Conservation (phyloP, 305 asterid genomes). For the Rubia tinctorum region DNA sequence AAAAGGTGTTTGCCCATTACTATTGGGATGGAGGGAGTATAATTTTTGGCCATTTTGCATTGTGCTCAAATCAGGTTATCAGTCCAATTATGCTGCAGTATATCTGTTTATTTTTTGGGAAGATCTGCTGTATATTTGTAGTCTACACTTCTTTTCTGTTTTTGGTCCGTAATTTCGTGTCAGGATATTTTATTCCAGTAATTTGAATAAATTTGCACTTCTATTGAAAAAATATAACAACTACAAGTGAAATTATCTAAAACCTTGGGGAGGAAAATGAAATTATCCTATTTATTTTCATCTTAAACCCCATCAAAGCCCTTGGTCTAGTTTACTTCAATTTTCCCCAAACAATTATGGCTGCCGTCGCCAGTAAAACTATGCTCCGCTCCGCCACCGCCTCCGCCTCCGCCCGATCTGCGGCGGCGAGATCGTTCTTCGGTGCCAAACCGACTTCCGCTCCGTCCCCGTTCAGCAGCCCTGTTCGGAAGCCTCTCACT, state of each 20-base stretch:
- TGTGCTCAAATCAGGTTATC: too few relatives aligned
- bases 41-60: too few relatives aligned
- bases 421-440: constrained; percentile 40
- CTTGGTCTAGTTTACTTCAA: background rate
- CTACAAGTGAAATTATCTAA: background rate
- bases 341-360: constrained; percentile 33
- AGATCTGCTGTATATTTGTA: too few relatives aligned
- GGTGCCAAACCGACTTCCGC: constrained; percentile 42
- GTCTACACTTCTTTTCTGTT: too few relatives aligned
- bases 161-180: too few relatives aligned
- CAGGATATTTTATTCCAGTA: too few relatives aligned
- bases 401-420: constrained; percentile 42
- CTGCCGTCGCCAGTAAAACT: constrained; percentile 70
- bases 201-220: too few relatives aligned
- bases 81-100: too few relatives aligned
- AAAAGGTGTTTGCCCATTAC: too few relatives aligned
- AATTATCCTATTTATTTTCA: background rate
- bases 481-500: constrained; percentile 62
- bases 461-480: constrained; percentile 55
- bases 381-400: constrained; percentile 56
- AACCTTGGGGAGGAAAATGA: background rate
- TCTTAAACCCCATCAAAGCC: constrained; percentile 4
- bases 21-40: too few relatives aligned
- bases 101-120: too few relatives aligned
- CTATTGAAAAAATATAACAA: too few relatives aligned